Evolutionary conservation across 2,329 filamentous ascomycete genomes (phyloP).

Genomic region (Rhexocercosporidium sp.): DNA sequence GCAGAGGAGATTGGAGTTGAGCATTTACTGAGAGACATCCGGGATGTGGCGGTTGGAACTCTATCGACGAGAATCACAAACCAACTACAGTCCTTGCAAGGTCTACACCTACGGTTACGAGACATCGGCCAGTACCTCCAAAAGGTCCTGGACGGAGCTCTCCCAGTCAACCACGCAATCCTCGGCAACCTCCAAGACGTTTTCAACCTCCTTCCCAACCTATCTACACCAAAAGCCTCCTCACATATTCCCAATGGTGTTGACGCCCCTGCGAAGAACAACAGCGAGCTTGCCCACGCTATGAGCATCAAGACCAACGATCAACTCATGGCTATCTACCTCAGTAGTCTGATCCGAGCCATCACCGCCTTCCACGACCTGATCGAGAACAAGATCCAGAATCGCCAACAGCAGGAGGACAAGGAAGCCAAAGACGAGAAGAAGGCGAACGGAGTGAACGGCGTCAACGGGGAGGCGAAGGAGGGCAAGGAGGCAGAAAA

Average conservation of each 20-base stretch:
- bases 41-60: constrained; percentile 95
- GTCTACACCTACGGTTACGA: constrained; percentile 89
- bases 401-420: constrained; percentile 95
- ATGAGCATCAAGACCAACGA: constrained; percentile 99
- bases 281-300: constrained; percentile 88
- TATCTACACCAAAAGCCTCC: constrained; percentile 79
- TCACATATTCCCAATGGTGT: constrained; percentile 54
- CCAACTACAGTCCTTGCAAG: constrained; percentile 96
- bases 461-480: constrained; percentile 54
- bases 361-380: constrained; percentile 99
- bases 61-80: constrained; percentile 96
- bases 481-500: constrained; percentile 53
- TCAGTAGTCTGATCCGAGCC: constrained; percentile 93
- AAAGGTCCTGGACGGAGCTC: constrained; percentile 89
- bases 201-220: constrained; percentile 96
- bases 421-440: constrained; percentile 78
- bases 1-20: constrained; percentile 99
- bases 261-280: constrained; percentile 57
- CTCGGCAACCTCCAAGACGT: constrained; percentile 98
- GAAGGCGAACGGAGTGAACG: constrained; percentile 62
- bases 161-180: constrained; percentile 97
- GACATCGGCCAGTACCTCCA: constrained; percentile 96
- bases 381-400: constrained; percentile 99
- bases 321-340: constrained; percentile 97
- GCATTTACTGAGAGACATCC: constrained; percentile 95